These are phyloP conservation scores for Pyricularia grisea DNA, from an alignment of 2,329 filamentous ascomycete genomes.

Conservation along the genomic window DNA sequence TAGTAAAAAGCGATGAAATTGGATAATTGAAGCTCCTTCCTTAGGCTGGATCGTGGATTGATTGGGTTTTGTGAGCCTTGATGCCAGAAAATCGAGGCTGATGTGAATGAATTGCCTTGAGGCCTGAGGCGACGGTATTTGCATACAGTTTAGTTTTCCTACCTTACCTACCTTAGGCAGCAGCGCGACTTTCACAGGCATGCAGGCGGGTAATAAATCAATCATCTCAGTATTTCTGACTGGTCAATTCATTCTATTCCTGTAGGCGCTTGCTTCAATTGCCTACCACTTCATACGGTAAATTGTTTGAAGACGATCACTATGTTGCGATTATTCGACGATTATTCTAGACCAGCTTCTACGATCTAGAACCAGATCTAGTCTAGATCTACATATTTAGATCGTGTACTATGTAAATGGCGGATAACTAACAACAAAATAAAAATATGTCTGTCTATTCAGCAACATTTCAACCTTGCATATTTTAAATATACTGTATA, in stretches of 20 bases:
- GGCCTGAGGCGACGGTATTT: slow-evolving; percentile 3
- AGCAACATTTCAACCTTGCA: not conserved
- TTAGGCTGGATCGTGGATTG: not conserved
- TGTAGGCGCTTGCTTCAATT: not conserved
- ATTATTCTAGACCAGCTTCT: not conserved
- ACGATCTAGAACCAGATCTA: too few relatives aligned
- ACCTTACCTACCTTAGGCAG: not conserved
- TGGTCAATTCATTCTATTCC: not conserved
- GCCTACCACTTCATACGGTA: not conserved
- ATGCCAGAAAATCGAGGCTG: slow-evolving; percentile 5
- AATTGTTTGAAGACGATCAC: not conserved
- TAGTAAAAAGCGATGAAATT: not conserved
- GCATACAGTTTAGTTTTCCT: not conserved
- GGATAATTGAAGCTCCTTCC: not conserved
- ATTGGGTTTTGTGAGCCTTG: not conserved
- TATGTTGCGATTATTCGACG: not conserved
- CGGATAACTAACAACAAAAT: not conserved
- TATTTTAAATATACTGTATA: not conserved
- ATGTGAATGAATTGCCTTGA: slow-evolving; percentile 1
- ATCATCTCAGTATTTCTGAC: not conserved
- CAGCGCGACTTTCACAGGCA: not conserved
- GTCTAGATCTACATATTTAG: not conserved
- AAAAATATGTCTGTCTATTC: too few relatives aligned
- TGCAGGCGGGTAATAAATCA: too few relatives aligned
- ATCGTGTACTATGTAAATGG: not conserved